A percentile compares a stretch with the other conserved stretches of the same genome.
Conservation (phyloP, 2,329 filamentous ascomycete species). For the Aureobasidium uvarum region DNA sequence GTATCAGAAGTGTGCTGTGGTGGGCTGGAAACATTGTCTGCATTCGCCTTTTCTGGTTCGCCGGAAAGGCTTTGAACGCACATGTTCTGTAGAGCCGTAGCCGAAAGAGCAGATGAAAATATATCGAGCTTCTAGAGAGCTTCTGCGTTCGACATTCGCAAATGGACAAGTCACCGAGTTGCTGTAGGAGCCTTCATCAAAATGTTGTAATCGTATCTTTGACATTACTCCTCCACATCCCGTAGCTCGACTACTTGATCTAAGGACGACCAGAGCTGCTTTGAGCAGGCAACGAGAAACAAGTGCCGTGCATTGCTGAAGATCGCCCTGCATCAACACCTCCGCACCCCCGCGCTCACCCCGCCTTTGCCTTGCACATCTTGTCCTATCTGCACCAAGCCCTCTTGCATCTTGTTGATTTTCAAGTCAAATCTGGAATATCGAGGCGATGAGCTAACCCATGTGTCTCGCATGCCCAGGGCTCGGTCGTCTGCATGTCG, state of each 20-base stretch:
- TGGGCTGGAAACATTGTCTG: constrained; percentile 48
- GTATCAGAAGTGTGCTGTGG: constrained; percentile 44
- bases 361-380: constrained; percentile 6
- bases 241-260: not conserved
- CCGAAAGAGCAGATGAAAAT: not conserved
- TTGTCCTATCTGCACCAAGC: not conserved
- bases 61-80: constrained; percentile 37
- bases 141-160: not conserved
- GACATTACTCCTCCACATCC: not conserved
- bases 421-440: not conserved
- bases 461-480: not conserved
- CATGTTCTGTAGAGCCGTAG: not conserved
- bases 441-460: not conserved
- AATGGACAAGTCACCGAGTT: not conserved
- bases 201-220: not conserved
- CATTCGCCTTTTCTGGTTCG: constrained; percentile 41
- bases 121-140: not conserved
- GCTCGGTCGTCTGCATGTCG: not conserved
- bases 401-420: not conserved
- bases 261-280: not conserved
- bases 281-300: too few species aligned
- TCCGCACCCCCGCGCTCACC: constrained; percentile 7
- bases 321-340: not conserved
- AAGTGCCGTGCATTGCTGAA: not conserved
- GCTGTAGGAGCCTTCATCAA: not conserved